A percentile compares a stretch with the other conserved stretches of the same genome.
Conservation (phyloP, 352 stramenopile species). For the Phytophthora ramorum region DNA sequence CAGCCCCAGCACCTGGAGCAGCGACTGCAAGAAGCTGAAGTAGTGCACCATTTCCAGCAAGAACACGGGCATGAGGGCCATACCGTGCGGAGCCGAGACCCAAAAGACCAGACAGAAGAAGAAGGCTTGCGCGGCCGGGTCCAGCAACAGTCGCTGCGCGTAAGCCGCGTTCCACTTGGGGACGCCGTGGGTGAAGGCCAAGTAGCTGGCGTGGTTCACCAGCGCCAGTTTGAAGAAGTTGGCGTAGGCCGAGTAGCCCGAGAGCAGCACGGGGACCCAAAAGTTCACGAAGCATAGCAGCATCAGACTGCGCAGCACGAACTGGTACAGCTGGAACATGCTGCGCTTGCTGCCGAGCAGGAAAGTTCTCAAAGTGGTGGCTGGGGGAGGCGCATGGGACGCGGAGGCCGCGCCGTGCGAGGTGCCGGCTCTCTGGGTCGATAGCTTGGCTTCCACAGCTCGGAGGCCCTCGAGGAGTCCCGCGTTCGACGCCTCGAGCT, state of each 20-base stretch:
- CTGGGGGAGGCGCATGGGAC: conserved; percentile 6
- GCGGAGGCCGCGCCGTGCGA: conserved; percentile 6
- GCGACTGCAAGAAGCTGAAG: conserved; percentile 59
- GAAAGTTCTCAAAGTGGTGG: conserved; percentile 44
- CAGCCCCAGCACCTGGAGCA: conserved; percentile 70
- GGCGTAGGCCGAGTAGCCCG: conserved; percentile 55
- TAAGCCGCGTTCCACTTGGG: conserved; percentile 79
- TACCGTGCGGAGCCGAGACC: conserved; percentile 72
- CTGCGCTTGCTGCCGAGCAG: conserved; percentile 70
- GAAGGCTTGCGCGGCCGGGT: conserved; percentile 83
- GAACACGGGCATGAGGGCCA: conserved; percentile 84
- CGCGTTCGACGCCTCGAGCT: conserved; percentile 63
- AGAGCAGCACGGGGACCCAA: conserved; percentile 64
- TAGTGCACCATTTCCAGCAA: conserved; percentile 85
- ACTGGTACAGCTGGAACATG: conserved; percentile 80
- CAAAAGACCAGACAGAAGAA: conserved; percentile 91
- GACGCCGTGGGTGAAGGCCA: conserved; percentile 81
- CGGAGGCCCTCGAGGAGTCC: conserved; percentile 77
- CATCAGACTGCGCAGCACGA: conserved; percentile 65
- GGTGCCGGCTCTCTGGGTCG: conserved; percentile 22
- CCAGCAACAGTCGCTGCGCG: conserved; percentile 81
- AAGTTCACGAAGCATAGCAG: conserved; percentile 77
- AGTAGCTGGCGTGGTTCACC: conserved; percentile 81
- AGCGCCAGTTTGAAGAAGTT: conserved; percentile 87
- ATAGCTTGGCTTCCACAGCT: conserved; percentile 61